Conservation (phyloP, 2,329 filamentous ascomycete genomes). For the Massarina eburnea region DNA sequence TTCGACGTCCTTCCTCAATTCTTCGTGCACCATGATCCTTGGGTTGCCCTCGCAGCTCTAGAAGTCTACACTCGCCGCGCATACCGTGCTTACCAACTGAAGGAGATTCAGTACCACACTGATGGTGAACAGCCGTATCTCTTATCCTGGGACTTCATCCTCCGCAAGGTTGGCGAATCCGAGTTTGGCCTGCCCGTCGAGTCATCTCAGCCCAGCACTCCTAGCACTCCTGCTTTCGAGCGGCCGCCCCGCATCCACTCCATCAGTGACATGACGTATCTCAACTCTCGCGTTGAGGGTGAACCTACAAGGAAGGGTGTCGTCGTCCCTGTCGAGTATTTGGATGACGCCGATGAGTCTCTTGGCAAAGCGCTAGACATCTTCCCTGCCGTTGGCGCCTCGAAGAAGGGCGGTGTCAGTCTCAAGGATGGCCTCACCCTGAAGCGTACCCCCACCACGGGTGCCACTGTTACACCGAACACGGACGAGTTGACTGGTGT, state of each 20-base stretch:
- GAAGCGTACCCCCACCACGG: constrained; percentile 63
- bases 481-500: constrained; percentile 86
- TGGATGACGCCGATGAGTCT: constrained; percentile 91
- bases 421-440: constrained; percentile 52
- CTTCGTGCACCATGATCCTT: constrained; percentile 91
- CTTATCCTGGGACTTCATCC: constrained; percentile 92
- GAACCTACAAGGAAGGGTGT: constrained; percentile 90
- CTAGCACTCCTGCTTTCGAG: constrained; percentile 68
- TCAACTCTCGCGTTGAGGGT: constrained; percentile 67
- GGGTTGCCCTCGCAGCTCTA: constrained; percentile 89
- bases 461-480: constrained; percentile 48
- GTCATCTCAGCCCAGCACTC: constrained; percentile 74
- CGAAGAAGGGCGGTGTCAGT: constrained; percentile 53
- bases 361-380: constrained; percentile 81
- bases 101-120: constrained; percentile 84
- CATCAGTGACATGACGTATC: constrained; percentile 94
- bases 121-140: constrained; percentile 74
- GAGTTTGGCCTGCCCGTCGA: constrained; percentile 83
- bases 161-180: constrained; percentile 88
- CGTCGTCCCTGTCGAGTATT: constrained; percentile 87
- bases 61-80: constrained; percentile 96
- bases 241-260: constrained; percentile 79
- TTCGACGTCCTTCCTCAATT: constrained; percentile 95
- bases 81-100: constrained; percentile 92
- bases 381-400: constrained; percentile 63